Conservation (phyloP, 2,329 filamentous ascomycete species). For the Simplicillium aogashimaense region DNA sequence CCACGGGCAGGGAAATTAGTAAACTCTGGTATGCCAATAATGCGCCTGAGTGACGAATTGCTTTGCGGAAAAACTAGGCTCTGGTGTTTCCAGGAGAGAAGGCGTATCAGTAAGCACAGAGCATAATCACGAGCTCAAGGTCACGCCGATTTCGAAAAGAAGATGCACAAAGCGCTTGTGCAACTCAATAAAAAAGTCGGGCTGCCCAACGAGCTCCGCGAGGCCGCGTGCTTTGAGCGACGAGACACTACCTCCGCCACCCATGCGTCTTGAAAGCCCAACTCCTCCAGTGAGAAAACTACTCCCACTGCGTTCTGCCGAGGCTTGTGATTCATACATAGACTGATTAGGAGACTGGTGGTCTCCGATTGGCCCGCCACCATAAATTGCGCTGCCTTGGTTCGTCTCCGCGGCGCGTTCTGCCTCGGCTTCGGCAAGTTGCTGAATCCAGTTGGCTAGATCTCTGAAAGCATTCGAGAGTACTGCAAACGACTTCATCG, state of each 20-base stretch:
- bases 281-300: slow-evolving; percentile 47
- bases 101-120: not conserved
- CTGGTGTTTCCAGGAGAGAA: not conserved
- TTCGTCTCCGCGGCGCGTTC: slow-evolving; percentile 40
- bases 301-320: slow-evolving; percentile 33
- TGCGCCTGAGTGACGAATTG: too few species aligned
- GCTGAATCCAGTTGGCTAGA: slow-evolving; percentile 55
- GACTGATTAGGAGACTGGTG: slow-evolving; percentile 15
- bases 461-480: slow-evolving; percentile 54
- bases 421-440: slow-evolving; percentile 52
- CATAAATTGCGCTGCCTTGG: slow-evolving; percentile 25
- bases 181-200: slow-evolving; percentile 59
- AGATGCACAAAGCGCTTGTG: slow-evolving; percentile 55
- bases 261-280: slow-evolving; percentile 49
- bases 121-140: slow-evolving; percentile 33
- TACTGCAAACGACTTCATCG: slow-evolving; percentile 57
- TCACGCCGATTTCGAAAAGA: slow-evolving; percentile 47
- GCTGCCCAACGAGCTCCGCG: slow-evolving; percentile 55
- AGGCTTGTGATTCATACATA: slow-evolving; percentile 19
- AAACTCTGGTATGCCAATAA: too few species aligned
- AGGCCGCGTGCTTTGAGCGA: slow-evolving; percentile 49
- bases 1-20: too few species aligned
- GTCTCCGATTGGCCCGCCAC: slow-evolving; percentile 16
- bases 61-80: not conserved
- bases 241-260: slow-evolving; percentile 43